Conservation (phyloP, 345 rosid species). For the Citrus sinensis region DVS_A1.0 CM039162.1:26189501-26190000, state of each 20-base stretch:
- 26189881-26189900: not conserved
- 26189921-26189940: not conserved
- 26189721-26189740: constrained; percentile 94
- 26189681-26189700: constrained; percentile 93
- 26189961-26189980: constrained; percentile 11
- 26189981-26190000: constrained; percentile 1
- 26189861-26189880: not conserved
- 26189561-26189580: constrained; percentile 90
- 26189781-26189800: not conserved
- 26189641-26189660: constrained; percentile 77
- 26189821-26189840: not conserved
- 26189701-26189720: constrained; percentile 75
- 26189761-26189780: constrained; percentile 70
- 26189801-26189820: not conserved
- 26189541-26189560: constrained; percentile 75
- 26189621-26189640: constrained; percentile 91
- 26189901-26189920: not conserved
- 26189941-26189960: constrained; percentile 1
- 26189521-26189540: constrained; percentile 66
- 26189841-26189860: not conserved
- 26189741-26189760: constrained; percentile 94
- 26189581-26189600: constrained; percentile 94
- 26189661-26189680: constrained; percentile 96
- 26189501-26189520: constrained; percentile 84
- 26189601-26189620: constrained; percentile 84